Percentiles rank a stretch among this genome's conserved stretches.
These are phyloP conservation scores for Hypoxylon subgilvum DNA, from an alignment of 495 filamentous ascomycete genomes.

Conservation along the genomic window DNA sequence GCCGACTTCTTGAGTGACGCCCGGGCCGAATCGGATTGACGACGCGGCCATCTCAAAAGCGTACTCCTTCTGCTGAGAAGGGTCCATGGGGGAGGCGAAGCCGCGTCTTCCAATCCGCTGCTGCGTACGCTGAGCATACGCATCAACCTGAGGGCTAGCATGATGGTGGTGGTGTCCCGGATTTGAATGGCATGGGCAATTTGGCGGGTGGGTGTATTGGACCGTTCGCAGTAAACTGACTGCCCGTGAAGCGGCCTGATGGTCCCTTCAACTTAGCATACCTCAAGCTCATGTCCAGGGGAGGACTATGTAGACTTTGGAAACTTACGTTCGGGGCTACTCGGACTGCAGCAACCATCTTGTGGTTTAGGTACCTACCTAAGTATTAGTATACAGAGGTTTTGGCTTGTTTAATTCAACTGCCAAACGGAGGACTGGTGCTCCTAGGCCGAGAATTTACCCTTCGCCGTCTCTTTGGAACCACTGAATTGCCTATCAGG, in stretches of 20 bases:
- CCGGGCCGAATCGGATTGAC: constrained; percentile 89
- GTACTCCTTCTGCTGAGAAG: constrained; percentile 84
- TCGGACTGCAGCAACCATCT: constrained; percentile 63
- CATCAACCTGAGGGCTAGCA: constrained; percentile 56
- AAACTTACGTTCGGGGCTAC: constrained; percentile 60
- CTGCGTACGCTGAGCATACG: constrained; percentile 63
- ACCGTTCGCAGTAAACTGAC: constrained; percentile 82
- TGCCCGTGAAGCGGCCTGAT: constrained; percentile 77
- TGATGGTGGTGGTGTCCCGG: constrained; percentile 72
- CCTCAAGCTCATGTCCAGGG: background rate
- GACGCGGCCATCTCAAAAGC: constrained; percentile 98
- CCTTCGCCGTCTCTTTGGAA: too few species aligned
- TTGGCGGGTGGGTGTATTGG: constrained; percentile 86
- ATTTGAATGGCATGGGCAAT: constrained; percentile 91
- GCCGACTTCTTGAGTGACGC: constrained; percentile 94
- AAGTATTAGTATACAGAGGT: background rate
- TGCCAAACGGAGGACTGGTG: too few species aligned
- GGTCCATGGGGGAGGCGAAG: constrained; percentile 75
- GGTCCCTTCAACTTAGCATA: constrained; percentile 24
- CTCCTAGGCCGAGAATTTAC: too few species aligned
- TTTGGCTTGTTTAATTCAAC: background rate
- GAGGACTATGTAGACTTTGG: background rate
- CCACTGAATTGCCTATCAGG: too few species aligned
- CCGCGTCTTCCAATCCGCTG: constrained; percentile 45
- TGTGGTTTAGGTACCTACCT: constrained; percentile 18